phyloP scores from a whole-genome alignment of 176 grass and related monocot genomes.

The Triticum urartu region DNA sequence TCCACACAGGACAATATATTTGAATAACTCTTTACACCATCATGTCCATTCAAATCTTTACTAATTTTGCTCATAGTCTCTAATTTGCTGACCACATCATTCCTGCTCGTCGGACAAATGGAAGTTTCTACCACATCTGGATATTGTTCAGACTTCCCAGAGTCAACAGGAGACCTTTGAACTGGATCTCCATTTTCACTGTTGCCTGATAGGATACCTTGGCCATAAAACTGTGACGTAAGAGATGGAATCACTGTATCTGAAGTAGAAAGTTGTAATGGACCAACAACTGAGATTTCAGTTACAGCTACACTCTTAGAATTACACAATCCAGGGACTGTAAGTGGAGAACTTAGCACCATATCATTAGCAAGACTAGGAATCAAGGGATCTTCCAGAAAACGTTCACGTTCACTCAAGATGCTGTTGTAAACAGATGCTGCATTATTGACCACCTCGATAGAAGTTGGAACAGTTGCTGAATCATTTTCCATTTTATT shows the following conservation, averaged over 20 bases:
- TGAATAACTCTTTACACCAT: slow-evolving; percentile 12
- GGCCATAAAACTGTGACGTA: neutral
- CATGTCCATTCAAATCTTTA: slow-evolving; percentile 21
- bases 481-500: slow-evolving; percentile 18
- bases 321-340: slow-evolving; percentile 13
- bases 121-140: slow-evolving; percentile 30
- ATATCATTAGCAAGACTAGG: slow-evolving; percentile 17
- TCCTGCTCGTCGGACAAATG: neutral
- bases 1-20: slow-evolving; percentile 44
- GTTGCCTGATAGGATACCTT: slow-evolving; percentile 18
- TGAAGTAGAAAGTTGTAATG: slow-evolving; percentile 28
- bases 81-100: slow-evolving; percentile 20
- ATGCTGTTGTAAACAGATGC: slow-evolving; percentile 6
- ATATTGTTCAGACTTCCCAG: slow-evolving; percentile 26
- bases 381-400: slow-evolving; percentile 6
- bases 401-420: slow-evolving; percentile 11
- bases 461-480: neutral
- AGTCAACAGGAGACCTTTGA: slow-evolving; percentile 5
- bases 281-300: slow-evolving; percentile 2
- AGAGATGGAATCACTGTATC: slow-evolving; percentile 25
- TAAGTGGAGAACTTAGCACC: neutral
- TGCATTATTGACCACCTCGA: slow-evolving; percentile 13
- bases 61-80: neutral
- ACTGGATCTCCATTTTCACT: slow-evolving; percentile 19
- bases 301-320: slow-evolving; percentile 3